Evolutionary conservation across 2,329 filamentous ascomycete species (phyloP), one percentile per base, ranked within the genome.

Genomic region (Mariannaea sp.): DNA sequence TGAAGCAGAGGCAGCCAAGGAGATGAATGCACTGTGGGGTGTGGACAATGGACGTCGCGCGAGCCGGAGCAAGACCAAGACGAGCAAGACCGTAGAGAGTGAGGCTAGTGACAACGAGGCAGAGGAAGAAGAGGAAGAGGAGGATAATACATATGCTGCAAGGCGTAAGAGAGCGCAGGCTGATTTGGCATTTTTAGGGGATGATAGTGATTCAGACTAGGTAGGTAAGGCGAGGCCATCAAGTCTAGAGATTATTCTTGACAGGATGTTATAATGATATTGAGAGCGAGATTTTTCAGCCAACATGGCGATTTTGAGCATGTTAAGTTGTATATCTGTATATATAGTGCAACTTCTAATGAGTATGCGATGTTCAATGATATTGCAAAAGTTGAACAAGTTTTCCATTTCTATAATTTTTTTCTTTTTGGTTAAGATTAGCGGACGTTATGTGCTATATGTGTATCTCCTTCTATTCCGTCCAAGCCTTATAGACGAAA

Each of bases 401-500:
- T 46, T 5, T 24, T n/a, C n/a, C n/a, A n/a, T n/a, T n/a, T n/a
- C n/a, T n/a, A n/a, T n/a, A n/a, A n/a, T n/a, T n/a, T n/a, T n/a
- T n/a, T n/a, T n/a, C n/a, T n/a, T n/a, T 35, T 20, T 29, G 8
- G 36, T 10, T 12, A 33, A 26, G 14, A 36, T 16, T 24, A 5
- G 22, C 8, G n/a, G n/a, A n/a, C n/a, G n/a, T n/a, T n/a, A n/a
- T n/a, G n/a, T n/a, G n/a, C n/a, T n/a, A 16, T 44, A 29, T 24
- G 7, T 24, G n/a, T 10, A 20, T n/a, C 9, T n/a, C n/a, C 20
- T 35, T 14, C 53, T 74, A 85, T 58, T 84, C 85, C 71, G 87
- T 84, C 93, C 93, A 97, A 0, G 85, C 90, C 68, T 85, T 86
- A 76, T 96, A 97, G 58, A 95, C 86, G 61, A 88, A 91, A 59